phyloP scores from a whole-genome alignment of 805 yeast genomes.

The Osmozyma mogii region DNA sequence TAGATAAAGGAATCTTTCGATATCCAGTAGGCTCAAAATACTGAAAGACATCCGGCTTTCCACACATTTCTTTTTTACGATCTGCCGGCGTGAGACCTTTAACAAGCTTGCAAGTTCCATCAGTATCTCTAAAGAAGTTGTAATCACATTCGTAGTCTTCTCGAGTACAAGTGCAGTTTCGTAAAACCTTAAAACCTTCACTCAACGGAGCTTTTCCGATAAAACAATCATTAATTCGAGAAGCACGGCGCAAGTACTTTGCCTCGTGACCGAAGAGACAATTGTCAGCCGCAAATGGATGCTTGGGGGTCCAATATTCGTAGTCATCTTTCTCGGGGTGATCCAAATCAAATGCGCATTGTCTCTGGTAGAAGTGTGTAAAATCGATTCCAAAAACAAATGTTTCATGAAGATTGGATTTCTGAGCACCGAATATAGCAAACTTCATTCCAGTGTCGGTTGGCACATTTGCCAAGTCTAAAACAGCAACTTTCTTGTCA shows the following conservation, averaged over 20 bases:
- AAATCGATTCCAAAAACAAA: slow-evolving; percentile 35
- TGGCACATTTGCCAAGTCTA: slow-evolving; percentile 84
- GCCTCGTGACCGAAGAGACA: slow-evolving; percentile 39
- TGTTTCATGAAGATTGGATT: slow-evolving; percentile 36
- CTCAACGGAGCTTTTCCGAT: slow-evolving; percentile 55
- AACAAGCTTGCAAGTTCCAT: slow-evolving; percentile 84
- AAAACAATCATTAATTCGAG: slow-evolving; percentile 54
- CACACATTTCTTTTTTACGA: slow-evolving; percentile 50
- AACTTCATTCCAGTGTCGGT: slow-evolving; percentile 82
- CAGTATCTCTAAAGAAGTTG: slow-evolving; percentile 60
- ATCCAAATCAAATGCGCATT: slow-evolving; percentile 37
- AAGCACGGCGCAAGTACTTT: slow-evolving; percentile 31
- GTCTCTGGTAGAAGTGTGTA: slow-evolving; percentile 26
- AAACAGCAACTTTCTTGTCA: slow-evolving; percentile 45
- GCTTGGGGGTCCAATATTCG: slow-evolving; percentile 36
- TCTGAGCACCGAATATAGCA: slow-evolving; percentile 44
- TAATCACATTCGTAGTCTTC: slow-evolving; percentile 92
- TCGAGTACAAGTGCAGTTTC: slow-evolving; percentile 79
- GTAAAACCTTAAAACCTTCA: slow-evolving; percentile 46
- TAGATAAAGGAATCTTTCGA: slow-evolving; percentile 74
- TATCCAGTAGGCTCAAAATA: slow-evolving; percentile 90
- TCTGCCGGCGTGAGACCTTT: slow-evolving; percentile 64
- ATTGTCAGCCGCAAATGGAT: slow-evolving; percentile 26
- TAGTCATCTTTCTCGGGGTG: slow-evolving; percentile 33
- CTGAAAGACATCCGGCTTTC: slow-evolving; percentile 47